These are phyloP conservation scores for Pyrenula aspistea DNA, from an alignment of 495 filamentous ascomycete species.

Conservation along the genomic window DNA sequence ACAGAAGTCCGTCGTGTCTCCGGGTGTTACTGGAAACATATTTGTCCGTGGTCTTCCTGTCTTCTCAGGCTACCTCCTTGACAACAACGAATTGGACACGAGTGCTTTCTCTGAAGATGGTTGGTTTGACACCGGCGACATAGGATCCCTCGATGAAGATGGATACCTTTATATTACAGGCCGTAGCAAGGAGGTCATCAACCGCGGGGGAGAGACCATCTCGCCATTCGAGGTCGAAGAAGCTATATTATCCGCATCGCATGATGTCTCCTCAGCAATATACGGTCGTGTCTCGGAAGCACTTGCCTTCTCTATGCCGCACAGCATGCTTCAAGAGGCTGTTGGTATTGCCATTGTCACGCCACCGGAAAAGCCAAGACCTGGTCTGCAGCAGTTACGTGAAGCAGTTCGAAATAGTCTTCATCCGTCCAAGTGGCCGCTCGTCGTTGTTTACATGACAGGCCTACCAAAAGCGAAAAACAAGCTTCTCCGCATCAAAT, in stretches of 20 bases:
- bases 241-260: constrained; percentile 39
- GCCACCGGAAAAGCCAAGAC: constrained; percentile 12
- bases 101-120: constrained; percentile 24
- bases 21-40: constrained; percentile 22
- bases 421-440: constrained; percentile 28
- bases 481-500: constrained; percentile 30
- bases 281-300: constrained; percentile 22
- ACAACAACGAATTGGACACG: constrained; percentile 18
- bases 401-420: constrained; percentile 18
- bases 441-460: constrained; percentile 29
- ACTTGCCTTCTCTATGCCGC: constrained; percentile 27
- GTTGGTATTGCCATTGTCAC: constrained; percentile 29
- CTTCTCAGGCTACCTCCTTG: constrained; percentile 27
- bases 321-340: constrained; percentile 31
- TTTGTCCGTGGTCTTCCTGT: constrained; percentile 29
- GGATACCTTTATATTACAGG: constrained; percentile 60
- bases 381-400: constrained; percentile 24
- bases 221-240: constrained; percentile 74
- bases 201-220: constrained; percentile 71
- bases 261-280: constrained; percentile 16
- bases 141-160: constrained; percentile 37
- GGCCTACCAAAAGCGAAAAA: constrained; percentile 28
- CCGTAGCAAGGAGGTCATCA: constrained; percentile 66
- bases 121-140: constrained; percentile 37
- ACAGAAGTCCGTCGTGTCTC: constrained; percentile 4